These are phyloP conservation scores for Cladobotryum mycophilum DNA, from an alignment of 2,329 filamentous ascomycete species.

Conservation along the genomic window DNA sequence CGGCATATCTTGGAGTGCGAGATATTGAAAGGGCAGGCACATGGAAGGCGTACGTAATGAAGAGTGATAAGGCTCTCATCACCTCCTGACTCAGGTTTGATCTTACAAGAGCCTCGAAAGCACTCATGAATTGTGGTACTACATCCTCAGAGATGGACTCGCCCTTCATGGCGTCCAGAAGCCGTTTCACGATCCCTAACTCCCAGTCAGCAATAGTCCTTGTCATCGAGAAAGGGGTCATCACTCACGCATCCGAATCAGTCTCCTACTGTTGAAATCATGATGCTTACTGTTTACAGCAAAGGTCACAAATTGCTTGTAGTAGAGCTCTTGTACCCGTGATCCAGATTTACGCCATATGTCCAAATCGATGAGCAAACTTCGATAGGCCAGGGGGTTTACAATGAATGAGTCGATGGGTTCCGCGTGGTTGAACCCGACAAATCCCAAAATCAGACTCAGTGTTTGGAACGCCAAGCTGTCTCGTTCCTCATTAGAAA, in stretches of 20 bases:
- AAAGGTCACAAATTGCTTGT: constrained; percentile 85
- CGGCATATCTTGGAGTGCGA: constrained; percentile 44
- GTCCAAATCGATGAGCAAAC: constrained; percentile 86
- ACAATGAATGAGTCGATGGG: constrained; percentile 88
- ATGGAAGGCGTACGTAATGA: constrained; percentile 88
- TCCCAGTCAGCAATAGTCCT: constrained; percentile 12
- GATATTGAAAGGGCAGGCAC: constrained; percentile 41
- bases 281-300: constrained; percentile 85
- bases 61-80: constrained; percentile 79
- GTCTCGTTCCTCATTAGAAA: constrained; percentile 49
- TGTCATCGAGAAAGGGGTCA: not conserved
- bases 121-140: constrained; percentile 67
- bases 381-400: constrained; percentile 89
- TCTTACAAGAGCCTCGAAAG: constrained; percentile 73
- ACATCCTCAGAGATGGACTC: constrained; percentile 69
- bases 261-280: constrained; percentile 81
- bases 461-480: constrained; percentile 59
- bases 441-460: constrained; percentile 72
- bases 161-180: constrained; percentile 84
- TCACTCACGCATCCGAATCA: constrained; percentile 80
- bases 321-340: constrained; percentile 81
- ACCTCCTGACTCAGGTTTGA: constrained; percentile 79
- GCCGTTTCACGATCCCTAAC: constrained; percentile 77
- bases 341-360: constrained; percentile 79
- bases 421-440: constrained; percentile 76